Evolutionary conservation across 306 rosid species (phyloP).

Genomic region (Quercus agrifolia): DNA sequence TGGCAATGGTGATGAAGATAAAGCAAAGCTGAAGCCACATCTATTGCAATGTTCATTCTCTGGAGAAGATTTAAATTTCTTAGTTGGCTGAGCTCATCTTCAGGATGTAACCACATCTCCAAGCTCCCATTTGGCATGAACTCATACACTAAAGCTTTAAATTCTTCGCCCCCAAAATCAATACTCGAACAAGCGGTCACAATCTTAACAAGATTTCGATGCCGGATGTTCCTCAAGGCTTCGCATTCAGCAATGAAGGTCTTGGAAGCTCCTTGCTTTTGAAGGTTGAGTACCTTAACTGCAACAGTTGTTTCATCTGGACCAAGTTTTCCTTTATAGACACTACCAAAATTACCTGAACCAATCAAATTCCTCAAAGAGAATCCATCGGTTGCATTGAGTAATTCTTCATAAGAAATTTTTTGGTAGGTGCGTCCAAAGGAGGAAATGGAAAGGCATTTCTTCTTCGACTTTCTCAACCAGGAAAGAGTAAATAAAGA

Average conservation of each 20-base stretch:
- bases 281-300: constrained; percentile 26
- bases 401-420: constrained; percentile 23
- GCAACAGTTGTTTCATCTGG: constrained; percentile 1
- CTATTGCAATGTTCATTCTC: constrained; percentile 14
- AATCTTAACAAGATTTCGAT: constrained; percentile 19
- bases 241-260: constrained; percentile 29
- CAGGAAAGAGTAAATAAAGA: not conserved
- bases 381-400: constrained; percentile 22
- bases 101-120: constrained; percentile 12
- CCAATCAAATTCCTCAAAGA: constrained; percentile 22
- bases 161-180: not conserved
- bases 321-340: constrained; percentile 20
- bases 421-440: not conserved
- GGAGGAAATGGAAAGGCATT: not conserved
- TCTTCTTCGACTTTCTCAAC: not conserved
- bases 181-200: constrained; percentile 27
- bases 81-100: not conserved
- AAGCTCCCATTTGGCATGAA: constrained; percentile 21
- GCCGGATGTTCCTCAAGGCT: constrained; percentile 14
- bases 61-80: not conserved
- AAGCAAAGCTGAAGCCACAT: constrained; percentile 18
- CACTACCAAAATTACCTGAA: constrained; percentile 28
- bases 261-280: constrained; percentile 10
- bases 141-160: constrained; percentile 15
- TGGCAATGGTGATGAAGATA: constrained; percentile 16